Base-by-base conservation (phyloP, 2,329 filamentous ascomycete genomes). In the Ascochyta lentis region DNA sequence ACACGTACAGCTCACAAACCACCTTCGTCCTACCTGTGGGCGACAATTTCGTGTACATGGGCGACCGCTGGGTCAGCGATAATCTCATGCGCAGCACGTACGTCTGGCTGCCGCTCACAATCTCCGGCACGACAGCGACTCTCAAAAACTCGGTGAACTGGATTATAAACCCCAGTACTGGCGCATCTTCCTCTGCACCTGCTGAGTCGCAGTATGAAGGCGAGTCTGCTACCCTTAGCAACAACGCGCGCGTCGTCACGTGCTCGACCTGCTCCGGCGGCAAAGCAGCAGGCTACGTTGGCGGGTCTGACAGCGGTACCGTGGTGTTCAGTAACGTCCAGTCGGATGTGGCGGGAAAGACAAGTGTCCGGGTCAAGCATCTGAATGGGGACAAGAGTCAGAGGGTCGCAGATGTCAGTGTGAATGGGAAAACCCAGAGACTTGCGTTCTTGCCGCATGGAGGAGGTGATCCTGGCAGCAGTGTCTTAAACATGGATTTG, bases 31-130 rank as follows among this genome's bases (percentile, higher is more conserved):
- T 89, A 19, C 71, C 74, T 4, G 66, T 83, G 24, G 69, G 76
- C 35, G 72, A 76, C 35, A 70, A 65, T 6, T 78, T 79, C 44
- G 80, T 88, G 59, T 90, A 89, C 72, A 83, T 89, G 73, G 87
- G 88, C 19, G 87, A 90, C 72, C 83, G 88, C 22, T 90, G 88
- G 87, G 72, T 84, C 0, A 81, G 79, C 5, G 69, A 71, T n/a
- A 86, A 89, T 59, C 78, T 90, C 0, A 82, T 81, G 71, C 76
- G 81, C 0, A 84, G 81, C 47, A 87, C 85, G 0, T 89, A 89
- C 63, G 75, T 89, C 37, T 89, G 86, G 87, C 78, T 89, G 0
- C 87, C 87, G 0, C 72, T 89, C 0, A 76, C 67, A 4, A 78
- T 88, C 56, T 76, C 76, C 1, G 84, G 83, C 0, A 84, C 78